Percentiles rank a stretch among this genome's conserved stretches.
Evolutionary conservation across 1,284 basidiomycete genomes (phyloP).

Genomic region (Pyrrhoderma lamaoense): DNA sequence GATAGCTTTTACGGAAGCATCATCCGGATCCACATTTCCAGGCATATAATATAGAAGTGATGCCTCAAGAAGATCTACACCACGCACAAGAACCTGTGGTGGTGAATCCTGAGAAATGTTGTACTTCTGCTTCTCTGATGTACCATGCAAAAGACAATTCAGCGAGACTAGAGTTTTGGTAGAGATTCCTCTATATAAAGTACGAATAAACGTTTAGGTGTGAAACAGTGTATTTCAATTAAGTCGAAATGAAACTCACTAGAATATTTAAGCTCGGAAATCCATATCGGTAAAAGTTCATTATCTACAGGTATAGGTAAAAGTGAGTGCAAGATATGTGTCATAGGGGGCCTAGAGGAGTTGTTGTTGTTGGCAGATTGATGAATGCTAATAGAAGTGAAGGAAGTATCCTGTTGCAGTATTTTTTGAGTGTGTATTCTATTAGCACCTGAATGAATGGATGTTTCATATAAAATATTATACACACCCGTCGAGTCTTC

Average conservation of each 20-base stretch:
- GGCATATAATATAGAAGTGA: conserved; percentile 62
- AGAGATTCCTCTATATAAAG: too few relatives aligned
- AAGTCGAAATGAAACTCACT: too few relatives aligned
- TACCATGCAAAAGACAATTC: too few relatives aligned
- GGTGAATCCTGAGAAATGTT: too few relatives aligned
- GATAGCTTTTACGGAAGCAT: conserved; percentile 45
- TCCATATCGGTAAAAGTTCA: conserved; percentile 46
- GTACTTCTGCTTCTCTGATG: too few relatives aligned
- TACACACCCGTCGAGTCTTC: conserved; percentile 53
- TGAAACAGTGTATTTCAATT: too few relatives aligned
- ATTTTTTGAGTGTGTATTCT: background rate
- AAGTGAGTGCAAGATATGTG: conserved; percentile 67
- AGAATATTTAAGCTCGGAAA: conserved; percentile 24
- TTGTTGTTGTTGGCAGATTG: conserved; percentile 47
- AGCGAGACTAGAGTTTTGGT: too few relatives aligned
- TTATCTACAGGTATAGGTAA: conserved; percentile 62
- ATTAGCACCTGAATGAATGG: background rate
- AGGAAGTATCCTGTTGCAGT: conserved; percentile 43
- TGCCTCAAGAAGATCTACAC: conserved; percentile 58
- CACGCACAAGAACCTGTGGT: conserved; percentile 51
- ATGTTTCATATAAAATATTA: too few relatives aligned
- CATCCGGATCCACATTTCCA: conserved; percentile 54
- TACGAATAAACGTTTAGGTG: too few relatives aligned
- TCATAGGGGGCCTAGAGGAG: conserved; percentile 61
- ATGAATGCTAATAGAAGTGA: conserved; percentile 58